Conservation (phyloP, 179 eudicot species). For the Beta lomatogona region DNA sequence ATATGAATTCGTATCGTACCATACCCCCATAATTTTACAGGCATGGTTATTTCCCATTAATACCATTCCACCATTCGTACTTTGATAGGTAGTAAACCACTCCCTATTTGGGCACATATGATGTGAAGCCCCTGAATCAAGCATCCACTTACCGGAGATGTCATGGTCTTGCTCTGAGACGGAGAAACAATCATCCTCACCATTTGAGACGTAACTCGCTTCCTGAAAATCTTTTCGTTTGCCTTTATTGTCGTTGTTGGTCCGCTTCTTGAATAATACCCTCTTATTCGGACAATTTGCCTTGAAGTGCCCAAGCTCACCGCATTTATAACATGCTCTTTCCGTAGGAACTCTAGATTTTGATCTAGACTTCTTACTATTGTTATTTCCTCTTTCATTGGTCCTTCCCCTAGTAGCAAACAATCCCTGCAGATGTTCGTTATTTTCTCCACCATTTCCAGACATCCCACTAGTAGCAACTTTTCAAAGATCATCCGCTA, state of each 20-base stretch:
- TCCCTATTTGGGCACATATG: no score
- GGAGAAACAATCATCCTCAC: background rate
- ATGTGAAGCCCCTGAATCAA: no score
- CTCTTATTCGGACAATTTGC: background rate
- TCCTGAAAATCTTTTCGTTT: background rate
- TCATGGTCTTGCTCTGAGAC: background rate
- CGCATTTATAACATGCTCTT: conserved; percentile 11
- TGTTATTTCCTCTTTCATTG: no score
- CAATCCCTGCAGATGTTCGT: no score
- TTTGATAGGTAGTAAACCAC: background rate
- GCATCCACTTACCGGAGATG: no score
- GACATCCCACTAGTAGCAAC: no score
- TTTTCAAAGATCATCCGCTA: no score
- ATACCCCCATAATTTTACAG: no score
- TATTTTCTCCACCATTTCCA: no score
- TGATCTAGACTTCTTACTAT: conserved; percentile 10
- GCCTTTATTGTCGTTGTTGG: background rate
- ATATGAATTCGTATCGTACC: no score
- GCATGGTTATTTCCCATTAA: no score
- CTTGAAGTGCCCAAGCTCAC: conserved; percentile 15
- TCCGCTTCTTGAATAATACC: background rate
- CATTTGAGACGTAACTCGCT: background rate
- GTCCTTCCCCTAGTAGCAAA: no score
- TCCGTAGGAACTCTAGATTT: conserved; percentile 8
- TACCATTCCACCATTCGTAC: background rate